These are phyloP conservation scores for Xerocomus amazonicus DNA, from an alignment of 1,284 basidiomycete species.

Conservation along the genomic window DNA sequence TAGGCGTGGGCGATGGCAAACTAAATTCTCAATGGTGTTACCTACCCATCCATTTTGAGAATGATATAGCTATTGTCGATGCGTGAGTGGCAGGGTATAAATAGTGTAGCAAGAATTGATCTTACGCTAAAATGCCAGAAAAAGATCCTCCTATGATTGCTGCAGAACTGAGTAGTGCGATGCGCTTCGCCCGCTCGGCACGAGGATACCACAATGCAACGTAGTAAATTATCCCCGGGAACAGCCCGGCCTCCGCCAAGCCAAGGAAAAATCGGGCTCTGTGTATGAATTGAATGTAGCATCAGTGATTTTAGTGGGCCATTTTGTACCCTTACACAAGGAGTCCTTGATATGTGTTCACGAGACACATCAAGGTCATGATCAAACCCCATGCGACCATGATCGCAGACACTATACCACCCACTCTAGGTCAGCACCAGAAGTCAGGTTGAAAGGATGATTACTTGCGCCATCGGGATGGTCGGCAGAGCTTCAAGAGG, in stretches of 20 bases:
- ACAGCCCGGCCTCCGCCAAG: slow-evolving; percentile 4
- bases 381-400: slow-evolving; percentile 45
- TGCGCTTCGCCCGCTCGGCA: slow-evolving; percentile 1
- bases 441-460: not conserved
- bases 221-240: slow-evolving; percentile 2
- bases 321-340: slow-evolving; percentile 14
- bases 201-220: slow-evolving; percentile 6
- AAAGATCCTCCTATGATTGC: slow-evolving; percentile 1
- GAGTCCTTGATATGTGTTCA: slow-evolving; percentile 26
- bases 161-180: slow-evolving; percentile 3
- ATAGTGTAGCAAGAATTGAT: not conserved
- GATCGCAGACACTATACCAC: slow-evolving; percentile 37
- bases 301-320: not conserved
- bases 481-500: slow-evolving; percentile 40
- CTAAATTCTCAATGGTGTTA: not conserved
- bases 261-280: slow-evolving; percentile 40
- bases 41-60: slow-evolving; percentile 6
- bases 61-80: not conserved
- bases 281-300: not conserved
- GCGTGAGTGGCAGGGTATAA: not conserved
- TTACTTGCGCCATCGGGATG: slow-evolving; percentile 42
- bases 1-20: not conserved
- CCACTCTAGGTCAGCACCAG: not conserved
- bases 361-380: slow-evolving; percentile 34
- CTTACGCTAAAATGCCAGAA: slow-evolving; percentile 4